These are phyloP conservation scores for Glomus cerebriforme DNA, from an alignment of 192 early-diverging fungal genomes.

Conservation along the genomic window DNA sequence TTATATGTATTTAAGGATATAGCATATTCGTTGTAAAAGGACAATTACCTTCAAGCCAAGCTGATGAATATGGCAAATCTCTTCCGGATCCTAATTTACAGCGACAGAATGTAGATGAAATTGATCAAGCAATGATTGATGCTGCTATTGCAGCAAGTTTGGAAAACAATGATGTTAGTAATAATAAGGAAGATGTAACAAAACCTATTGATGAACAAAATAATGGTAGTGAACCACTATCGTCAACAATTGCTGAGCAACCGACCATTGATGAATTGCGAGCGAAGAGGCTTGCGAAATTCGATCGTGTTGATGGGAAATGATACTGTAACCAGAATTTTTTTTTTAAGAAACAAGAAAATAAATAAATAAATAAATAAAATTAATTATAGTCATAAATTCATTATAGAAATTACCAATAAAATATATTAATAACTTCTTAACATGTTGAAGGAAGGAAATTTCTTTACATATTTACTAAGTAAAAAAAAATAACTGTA, in stretches of 20 bases:
- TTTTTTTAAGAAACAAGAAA: no score
- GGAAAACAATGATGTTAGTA: constrained; percentile 1
- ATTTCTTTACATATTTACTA: no score
- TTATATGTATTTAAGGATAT: constrained; percentile 32
- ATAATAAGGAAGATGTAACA: neutral
- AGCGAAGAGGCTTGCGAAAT: constrained; percentile 19
- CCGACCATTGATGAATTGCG: constrained; percentile 17
- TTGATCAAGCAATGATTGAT: constrained; percentile 7
- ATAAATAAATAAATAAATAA: no score
- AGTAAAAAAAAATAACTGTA: no score
- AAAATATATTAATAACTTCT: no score
- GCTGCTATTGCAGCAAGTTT: constrained; percentile 31
- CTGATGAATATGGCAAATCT: constrained; percentile 17
- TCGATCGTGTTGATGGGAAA: neutral
- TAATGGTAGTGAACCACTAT: neutral
- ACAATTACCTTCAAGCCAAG: constrained; percentile 9
- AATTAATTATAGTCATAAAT: no score
- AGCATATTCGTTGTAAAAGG: constrained; percentile 46
- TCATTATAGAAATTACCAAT: no score
- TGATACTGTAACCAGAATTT: no score
- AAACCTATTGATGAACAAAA: neutral
- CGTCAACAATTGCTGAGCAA: neutral
- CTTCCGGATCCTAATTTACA: constrained; percentile 9
- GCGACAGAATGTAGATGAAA: neutral
- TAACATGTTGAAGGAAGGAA: no score